Evolutionary conservation across 2,329 filamentous ascomycete genomes (phyloP), one percentile per base, ranked within the genome.

Genomic region (Apiospora malaysiana): DNA sequence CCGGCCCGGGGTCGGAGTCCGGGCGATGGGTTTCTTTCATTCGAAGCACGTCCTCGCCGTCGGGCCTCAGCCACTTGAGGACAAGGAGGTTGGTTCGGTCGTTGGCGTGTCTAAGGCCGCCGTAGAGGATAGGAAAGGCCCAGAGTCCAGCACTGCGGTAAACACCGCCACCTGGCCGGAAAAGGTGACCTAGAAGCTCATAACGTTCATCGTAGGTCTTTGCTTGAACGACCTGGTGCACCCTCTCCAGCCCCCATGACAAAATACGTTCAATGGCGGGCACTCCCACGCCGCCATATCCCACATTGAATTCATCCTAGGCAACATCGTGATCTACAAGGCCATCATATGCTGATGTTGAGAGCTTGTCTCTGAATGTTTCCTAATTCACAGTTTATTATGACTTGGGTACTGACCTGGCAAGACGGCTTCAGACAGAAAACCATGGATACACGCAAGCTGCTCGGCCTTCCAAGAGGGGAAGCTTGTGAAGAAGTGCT

Each of bases 391-490:
- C 18, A 18, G 5, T 5, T 27, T 12, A 16, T 7, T 27, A 27
- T 27, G 5, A 18, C 49, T 27, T 16, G 27, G 25, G 14, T 6
- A 56, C 23, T 56, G 16, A 25, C 9, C 2, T 63, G 4, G 49
- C 7, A 21, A 23, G 18, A 69, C 32, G 32, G 18, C 32, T 5
- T 37, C 4, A n/a, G 32, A 23, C 12, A 69, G 21, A 69, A 69
- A 67, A 10, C 67, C 68, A 27, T 67, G 27, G 9, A 69, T 68
- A 32, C 46, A 66, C 16, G 23, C 27, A 6, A 69, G 25, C 27
- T 69, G 68, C 27, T 40, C 68, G n/a, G 43, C 43, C 49, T 69
- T 25, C 51, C 68, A 69, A 18, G 68, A 56, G 21, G 68, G 23
- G 2, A 68, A 43, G 14, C 68, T 63, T 7, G 59, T 43, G 23